Evolutionary conservation across 176 grass and related monocot species (phyloP).

Genomic region (Triticum dicoccoides): DNA sequence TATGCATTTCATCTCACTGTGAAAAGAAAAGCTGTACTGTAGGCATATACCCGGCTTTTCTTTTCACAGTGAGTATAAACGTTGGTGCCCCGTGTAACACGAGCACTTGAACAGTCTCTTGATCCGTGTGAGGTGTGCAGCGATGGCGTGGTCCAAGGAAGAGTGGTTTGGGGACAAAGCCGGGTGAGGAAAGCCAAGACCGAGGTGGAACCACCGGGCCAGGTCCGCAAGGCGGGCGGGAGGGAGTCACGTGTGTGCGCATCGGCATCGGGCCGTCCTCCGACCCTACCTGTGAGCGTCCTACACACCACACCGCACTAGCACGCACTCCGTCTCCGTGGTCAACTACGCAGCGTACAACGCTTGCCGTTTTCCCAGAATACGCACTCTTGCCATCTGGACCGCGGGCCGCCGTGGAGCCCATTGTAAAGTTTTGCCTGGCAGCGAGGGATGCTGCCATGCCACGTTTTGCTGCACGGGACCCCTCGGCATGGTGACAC

Average conservation of each 20-base stretch:
- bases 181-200: not conserved
- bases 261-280: not conserved
- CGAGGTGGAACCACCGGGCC: not conserved
- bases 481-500: not conserved
- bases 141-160: not conserved
- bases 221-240: not conserved
- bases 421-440: not conserved
- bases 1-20: not conserved
- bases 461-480: not conserved
- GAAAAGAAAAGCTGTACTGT: not conserved
- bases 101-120: no score
- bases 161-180: not conserved
- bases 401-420: not conserved
- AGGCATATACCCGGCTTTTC: no score
- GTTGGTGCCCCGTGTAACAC: not conserved
- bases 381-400: not conserved
- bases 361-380: not conserved
- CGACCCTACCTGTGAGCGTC: not conserved
- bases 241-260: constrained; percentile 35
- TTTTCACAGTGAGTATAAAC: no score
- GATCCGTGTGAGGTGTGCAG: not conserved
- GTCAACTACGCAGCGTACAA: not conserved
- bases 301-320: no score
- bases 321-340: not conserved
- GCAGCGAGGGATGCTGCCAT: not conserved